Evolutionary conservation across 108 stramenopile genomes (phyloP).

Genomic region (Conticribra guillardii): DNA sequence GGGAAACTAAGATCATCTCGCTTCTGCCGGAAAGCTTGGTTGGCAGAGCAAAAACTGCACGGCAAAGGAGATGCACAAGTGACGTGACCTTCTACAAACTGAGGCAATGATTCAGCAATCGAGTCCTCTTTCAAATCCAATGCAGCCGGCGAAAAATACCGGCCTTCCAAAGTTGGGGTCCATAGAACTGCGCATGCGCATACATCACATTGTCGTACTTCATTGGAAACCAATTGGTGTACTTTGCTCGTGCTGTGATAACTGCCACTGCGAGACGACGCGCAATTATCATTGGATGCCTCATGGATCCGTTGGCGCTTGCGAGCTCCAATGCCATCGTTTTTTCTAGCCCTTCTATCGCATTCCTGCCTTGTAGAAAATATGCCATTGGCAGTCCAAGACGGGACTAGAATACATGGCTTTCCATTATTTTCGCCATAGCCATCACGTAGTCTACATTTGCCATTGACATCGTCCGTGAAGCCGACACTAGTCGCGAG

Average conservation of each 20-base stretch:
- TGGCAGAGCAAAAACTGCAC: conserved; percentile 34
- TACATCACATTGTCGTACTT: conserved; percentile 49
- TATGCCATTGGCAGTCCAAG: neutral
- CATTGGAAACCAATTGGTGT: conserved; percentile 30
- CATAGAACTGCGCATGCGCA: conserved; percentile 30
- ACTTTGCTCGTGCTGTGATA: neutral
- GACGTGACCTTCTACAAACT: conserved; percentile 32
- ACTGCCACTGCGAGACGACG: too few species aligned
- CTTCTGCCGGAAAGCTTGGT: too few species aligned
- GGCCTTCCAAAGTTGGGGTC: conserved; percentile 8
- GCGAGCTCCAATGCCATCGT: too few species aligned
- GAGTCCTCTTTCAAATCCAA: too few species aligned
- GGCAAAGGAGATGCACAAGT: conserved; percentile 21
- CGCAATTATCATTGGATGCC: too few species aligned
- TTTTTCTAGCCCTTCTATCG: too few species aligned
- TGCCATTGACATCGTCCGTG: neutral
- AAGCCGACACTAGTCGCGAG: neutral
- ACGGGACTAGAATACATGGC: neutral
- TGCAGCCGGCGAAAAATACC: conserved; percentile 10
- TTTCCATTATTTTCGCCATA: neutral
- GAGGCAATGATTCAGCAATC: conserved; percentile 35
- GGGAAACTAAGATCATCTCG: too few species aligned
- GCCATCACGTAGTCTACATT: neutral
- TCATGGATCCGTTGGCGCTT: too few species aligned
- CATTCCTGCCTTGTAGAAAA: neutral